phyloP scores from a whole-genome alignment of 768 basidiomycete species.

The Leucogyrophana mollusca region DNA sequence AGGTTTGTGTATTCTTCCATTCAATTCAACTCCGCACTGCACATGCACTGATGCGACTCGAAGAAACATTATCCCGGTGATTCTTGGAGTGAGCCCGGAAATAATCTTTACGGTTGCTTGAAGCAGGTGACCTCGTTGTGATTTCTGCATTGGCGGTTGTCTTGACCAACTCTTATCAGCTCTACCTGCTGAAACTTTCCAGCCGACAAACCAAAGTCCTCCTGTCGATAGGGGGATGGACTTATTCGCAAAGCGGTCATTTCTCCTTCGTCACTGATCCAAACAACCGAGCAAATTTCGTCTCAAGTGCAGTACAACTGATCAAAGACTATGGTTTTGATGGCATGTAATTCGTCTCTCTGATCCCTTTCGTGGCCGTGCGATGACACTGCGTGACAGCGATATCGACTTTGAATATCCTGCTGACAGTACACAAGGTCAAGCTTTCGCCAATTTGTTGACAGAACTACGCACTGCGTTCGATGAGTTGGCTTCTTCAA shows the following conservation, averaged over 20 bases:
- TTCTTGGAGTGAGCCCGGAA: conserved; percentile 71
- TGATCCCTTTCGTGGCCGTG: neutral
- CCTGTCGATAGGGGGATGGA: conserved; percentile 62
- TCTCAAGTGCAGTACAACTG: conserved; percentile 57
- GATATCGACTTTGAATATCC: conserved; percentile 85
- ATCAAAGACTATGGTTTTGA: conserved; percentile 80
- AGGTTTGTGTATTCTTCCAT: conserved; percentile 40
- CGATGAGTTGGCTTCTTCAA: conserved; percentile 50
- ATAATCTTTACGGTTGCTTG: conserved; percentile 78
- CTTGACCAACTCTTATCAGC: conserved; percentile 13
- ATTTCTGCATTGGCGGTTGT: neutral
- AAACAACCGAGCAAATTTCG: conserved; percentile 53
- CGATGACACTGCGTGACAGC: conserved; percentile 26
- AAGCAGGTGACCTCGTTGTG: conserved; percentile 55
- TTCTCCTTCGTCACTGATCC: conserved; percentile 62
- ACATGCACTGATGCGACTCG: conserved; percentile 7
- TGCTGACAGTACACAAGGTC: conserved; percentile 51
- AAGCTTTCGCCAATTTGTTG: conserved; percentile 65
- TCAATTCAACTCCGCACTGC: no score
- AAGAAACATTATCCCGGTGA: conserved; percentile 75
- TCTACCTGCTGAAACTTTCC: conserved; percentile 58
- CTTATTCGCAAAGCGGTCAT: conserved; percentile 68
- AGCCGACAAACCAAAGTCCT: conserved; percentile 55
- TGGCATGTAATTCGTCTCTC: conserved; percentile 51
- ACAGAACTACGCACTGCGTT: conserved; percentile 64